phyloP scores from a whole-genome alignment of 208 protist species.

The Acanthamoeba healyi region DNA sequence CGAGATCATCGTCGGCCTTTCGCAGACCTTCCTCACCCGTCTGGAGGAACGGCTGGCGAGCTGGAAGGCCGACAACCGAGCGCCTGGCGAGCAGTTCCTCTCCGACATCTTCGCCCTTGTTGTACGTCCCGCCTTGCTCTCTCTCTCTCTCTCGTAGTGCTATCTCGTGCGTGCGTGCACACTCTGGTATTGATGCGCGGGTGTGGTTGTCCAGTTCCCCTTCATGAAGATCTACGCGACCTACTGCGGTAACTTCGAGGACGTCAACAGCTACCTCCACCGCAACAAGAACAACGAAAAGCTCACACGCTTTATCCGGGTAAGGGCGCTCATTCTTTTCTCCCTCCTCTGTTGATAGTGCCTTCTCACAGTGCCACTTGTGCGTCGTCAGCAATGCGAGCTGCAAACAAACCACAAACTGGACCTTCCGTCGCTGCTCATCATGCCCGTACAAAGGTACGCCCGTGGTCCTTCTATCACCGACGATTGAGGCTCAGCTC shows the following conservation, averaged over 20 bases:
- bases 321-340: neutral
- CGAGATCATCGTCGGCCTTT: slow-evolving; percentile 61
- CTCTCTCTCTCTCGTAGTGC: neutral
- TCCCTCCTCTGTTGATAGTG: too few species aligned
- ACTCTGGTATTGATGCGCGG: too few species aligned
- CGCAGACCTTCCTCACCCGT: slow-evolving; percentile 62
- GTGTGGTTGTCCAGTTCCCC: neutral
- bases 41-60: slow-evolving; percentile 14
- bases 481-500: too few species aligned
- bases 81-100: slow-evolving; percentile 41
- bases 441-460: slow-evolving; percentile 49
- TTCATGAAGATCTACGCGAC: slow-evolving; percentile 68
- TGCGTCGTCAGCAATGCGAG: slow-evolving; percentile 30
- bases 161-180: too few species aligned
- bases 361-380: neutral
- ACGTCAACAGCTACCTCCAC: slow-evolving; percentile 60
- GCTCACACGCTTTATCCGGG: slow-evolving; percentile 30
- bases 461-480: neutral
- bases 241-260: slow-evolving; percentile 52
- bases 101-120: slow-evolving; percentile 41
- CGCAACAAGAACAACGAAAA: slow-evolving; percentile 55
- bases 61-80: slow-evolving; percentile 58
- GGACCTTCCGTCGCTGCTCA: slow-evolving; percentile 45
- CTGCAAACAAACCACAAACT: neutral
- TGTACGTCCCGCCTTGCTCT: neutral